phyloP scores from a whole-genome alignment of 148 eudicot species.

The Pharnaceum exiguum region DNA sequence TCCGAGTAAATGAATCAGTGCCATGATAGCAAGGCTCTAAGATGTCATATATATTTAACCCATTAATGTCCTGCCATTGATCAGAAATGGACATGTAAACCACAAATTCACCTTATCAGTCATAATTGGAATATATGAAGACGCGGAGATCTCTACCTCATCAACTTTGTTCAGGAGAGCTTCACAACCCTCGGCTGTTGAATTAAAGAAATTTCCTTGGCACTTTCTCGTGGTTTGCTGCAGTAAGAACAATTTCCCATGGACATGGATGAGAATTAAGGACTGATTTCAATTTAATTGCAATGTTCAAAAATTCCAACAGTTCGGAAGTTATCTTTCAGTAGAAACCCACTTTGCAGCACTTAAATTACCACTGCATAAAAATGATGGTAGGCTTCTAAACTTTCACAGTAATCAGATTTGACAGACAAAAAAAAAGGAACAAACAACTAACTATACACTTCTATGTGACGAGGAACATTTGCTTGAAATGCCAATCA shows the following conservation, averaged over 20 bases:
- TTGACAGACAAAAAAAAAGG: too few relatives aligned
- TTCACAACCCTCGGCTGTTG: conserved; percentile 41
- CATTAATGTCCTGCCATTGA: conserved; percentile 42
- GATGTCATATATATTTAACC: conserved; percentile 73
- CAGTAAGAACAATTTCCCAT: conserved; percentile 11
- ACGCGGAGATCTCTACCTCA: conserved; percentile 23
- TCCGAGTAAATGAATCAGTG: conserved; percentile 17
- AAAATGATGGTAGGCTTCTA: too few relatives aligned
- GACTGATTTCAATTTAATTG: not conserved
- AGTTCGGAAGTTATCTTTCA: too few relatives aligned
- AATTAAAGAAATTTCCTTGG: conserved; percentile 55
- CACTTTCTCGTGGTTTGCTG: conserved; percentile 54
- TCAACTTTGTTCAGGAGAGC: conserved; percentile 49
- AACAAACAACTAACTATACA: too few relatives aligned
- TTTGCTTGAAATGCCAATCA: too few relatives aligned
- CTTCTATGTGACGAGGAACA: too few relatives aligned
- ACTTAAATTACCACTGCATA: too few relatives aligned
- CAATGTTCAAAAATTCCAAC: not conserved
- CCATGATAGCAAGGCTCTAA: conserved; percentile 89
- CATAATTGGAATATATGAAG: not conserved
- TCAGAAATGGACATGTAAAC: not conserved
- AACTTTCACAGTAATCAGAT: too few relatives aligned
- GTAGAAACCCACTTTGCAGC: too few relatives aligned
- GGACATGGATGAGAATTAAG: not conserved
- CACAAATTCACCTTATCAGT: not conserved